These are phyloP conservation scores for Akanthomyces lecanii DNA, from an alignment of 2,329 filamentous ascomycete genomes.

Conservation along the genomic window DNA sequence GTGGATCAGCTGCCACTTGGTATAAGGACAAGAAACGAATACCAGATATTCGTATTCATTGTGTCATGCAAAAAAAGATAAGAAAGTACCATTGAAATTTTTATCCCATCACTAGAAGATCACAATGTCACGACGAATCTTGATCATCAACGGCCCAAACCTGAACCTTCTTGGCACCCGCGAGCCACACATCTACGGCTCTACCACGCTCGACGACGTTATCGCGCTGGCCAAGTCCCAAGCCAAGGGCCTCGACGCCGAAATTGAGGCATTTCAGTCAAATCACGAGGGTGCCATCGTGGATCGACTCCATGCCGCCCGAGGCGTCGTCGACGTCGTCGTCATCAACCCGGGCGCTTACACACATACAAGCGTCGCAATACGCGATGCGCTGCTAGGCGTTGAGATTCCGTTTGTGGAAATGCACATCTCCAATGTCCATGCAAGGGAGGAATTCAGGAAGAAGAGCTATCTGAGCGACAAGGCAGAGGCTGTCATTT, in stretches of 20 bases:
- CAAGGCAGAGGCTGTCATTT: conserved; percentile 70
- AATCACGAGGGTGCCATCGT: conserved; percentile 74
- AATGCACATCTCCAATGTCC: conserved; percentile 72
- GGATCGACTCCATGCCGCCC: conserved; percentile 67
- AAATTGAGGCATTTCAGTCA: conserved; percentile 63
- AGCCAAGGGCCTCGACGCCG: conserved; percentile 42
- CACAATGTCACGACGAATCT: conserved; percentile 45
- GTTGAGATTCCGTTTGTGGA: conserved; percentile 72
- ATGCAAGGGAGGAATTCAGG: conserved; percentile 64
- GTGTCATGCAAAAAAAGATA: no score
- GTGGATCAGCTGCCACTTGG: no score
- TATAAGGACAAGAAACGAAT: no score
- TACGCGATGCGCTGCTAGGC: conserved; percentile 68
- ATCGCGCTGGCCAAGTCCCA: conserved; percentile 45
- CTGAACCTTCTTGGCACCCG: conserved; percentile 74
- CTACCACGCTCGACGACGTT: conserved; percentile 62
- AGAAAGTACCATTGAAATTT: no score
- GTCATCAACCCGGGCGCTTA: conserved; percentile 73
- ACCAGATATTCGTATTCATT: no score
- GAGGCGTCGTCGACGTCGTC: conserved; percentile 55
- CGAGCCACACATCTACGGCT: conserved; percentile 70
- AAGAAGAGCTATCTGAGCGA: conserved; percentile 70
- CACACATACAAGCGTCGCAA: conserved; percentile 71
- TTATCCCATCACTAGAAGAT: no score
- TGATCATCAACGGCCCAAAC: conserved; percentile 78